Conservation (phyloP, 192 early-diverging fungal genomes). For the Obelidium mucronatum region DNA sequence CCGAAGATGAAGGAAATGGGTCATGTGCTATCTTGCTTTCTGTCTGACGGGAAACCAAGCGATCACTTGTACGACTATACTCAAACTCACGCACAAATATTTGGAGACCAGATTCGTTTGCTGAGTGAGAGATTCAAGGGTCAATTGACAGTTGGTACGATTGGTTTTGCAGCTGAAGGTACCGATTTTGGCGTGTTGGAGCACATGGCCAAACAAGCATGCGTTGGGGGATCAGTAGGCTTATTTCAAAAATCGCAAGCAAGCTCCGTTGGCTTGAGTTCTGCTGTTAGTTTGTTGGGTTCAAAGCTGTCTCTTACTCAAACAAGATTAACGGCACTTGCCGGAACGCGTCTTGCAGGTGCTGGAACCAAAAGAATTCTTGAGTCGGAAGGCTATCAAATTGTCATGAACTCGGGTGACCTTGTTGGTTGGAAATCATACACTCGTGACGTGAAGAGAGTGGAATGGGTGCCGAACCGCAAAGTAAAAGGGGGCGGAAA, state of each 20-base stretch:
- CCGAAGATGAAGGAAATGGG: not conserved
- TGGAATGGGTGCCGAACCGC: not conserved
- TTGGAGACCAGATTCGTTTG: not conserved
- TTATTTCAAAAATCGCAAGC: conserved; percentile 6
- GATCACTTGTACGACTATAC: not conserved
- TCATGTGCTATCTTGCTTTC: not conserved
- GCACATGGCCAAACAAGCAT: not conserved
- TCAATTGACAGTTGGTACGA: not conserved
- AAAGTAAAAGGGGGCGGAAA: not conserved
- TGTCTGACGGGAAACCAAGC: not conserved
- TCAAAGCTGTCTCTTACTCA: not conserved
- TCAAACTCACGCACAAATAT: not conserved
- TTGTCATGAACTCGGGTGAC: not conserved
- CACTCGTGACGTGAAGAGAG: not conserved
- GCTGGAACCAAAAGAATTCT: not conserved
- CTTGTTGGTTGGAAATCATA: not conserved
- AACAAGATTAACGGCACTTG: not conserved
- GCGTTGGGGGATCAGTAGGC: not conserved
- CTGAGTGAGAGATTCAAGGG: not conserved
- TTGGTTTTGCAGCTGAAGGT: conserved; percentile 1
- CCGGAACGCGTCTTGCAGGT: not conserved
- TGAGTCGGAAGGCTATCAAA: not conserved
- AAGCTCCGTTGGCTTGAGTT: not conserved
- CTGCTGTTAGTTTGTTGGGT: not conserved
- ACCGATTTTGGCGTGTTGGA: not conserved